Conservation (phyloP, 192 early-diverging fungal genomes). For the Geranomyces michiganensis region DNA sequence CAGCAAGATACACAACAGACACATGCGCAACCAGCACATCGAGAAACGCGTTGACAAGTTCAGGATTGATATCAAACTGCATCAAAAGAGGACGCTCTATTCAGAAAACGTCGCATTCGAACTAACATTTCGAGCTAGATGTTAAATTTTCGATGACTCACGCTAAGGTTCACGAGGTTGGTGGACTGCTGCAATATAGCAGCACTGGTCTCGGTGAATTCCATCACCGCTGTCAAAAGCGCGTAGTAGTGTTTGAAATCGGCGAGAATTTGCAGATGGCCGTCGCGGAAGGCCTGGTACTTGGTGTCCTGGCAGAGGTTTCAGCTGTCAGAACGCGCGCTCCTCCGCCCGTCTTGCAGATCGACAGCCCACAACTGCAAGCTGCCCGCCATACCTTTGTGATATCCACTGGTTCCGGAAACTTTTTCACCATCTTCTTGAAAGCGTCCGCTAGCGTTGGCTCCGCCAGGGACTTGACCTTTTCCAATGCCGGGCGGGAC, state of each 20-base stretch:
- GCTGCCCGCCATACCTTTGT: conserved; percentile 15
- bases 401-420: conserved; percentile 37
- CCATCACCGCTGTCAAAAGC: conserved; percentile 26
- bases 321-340: neutral
- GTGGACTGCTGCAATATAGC: conserved; percentile 21
- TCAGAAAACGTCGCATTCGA: neutral
- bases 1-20: conserved; percentile 24
- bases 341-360: neutral
- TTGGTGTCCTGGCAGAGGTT: conserved; percentile 8
- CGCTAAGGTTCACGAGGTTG: conserved; percentile 31
- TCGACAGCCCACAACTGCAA: too few relatives aligned
- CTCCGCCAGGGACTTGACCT: conserved; percentile 25
- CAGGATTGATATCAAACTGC: conserved; percentile 38
- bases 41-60: conserved; percentile 31
- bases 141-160: conserved; percentile 7
- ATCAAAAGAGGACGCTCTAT: neutral
- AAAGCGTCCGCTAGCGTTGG: conserved; percentile 14
- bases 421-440: conserved; percentile 43
- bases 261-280: conserved; percentile 9
- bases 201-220: conserved; percentile 25
- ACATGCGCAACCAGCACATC: conserved; percentile 30
- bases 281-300: conserved; percentile 19
- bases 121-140: too few relatives aligned
- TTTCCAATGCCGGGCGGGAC: conserved; percentile 32
- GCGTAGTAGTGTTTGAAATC: conserved; percentile 37